phyloP scores from a whole-genome alignment of 179 eudicot species.

The Drosera spatulata region DNA sequence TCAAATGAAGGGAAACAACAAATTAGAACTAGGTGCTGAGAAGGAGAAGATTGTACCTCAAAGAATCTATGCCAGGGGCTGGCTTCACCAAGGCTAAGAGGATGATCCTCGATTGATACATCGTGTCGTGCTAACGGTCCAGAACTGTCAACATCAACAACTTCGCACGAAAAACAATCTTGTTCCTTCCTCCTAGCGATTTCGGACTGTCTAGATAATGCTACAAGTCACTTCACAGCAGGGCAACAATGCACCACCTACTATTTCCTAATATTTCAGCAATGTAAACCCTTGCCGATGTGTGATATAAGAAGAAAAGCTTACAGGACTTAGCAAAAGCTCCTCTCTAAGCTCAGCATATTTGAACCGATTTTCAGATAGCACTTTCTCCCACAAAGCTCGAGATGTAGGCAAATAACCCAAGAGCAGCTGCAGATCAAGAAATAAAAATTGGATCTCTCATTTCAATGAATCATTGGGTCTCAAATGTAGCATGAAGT shows the following conservation, averaged over 20 bases:
- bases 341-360: slow-evolving; percentile 53
- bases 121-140: slow-evolving; percentile 39
- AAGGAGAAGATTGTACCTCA: slow-evolving; percentile 21
- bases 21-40: not conserved
- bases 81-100: slow-evolving; percentile 40
- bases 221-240: slow-evolving; percentile 6
- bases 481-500: not conserved
- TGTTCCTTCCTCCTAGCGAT: slow-evolving; percentile 20
- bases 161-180: slow-evolving; percentile 9
- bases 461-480: too few relatives aligned
- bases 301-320: slow-evolving; percentile 4
- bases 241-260: slow-evolving; percentile 2
- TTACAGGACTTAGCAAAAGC: slow-evolving; percentile 50
- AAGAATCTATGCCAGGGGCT: slow-evolving; percentile 57
- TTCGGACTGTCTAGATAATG: slow-evolving; percentile 45
- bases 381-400: slow-evolving; percentile 40
- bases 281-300: not conserved
- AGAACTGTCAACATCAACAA: slow-evolving; percentile 13
- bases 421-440: slow-evolving; percentile 43
- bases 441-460: not conserved
- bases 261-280: not conserved
- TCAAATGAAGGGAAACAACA: not conserved
- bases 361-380: slow-evolving; percentile 33
- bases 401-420: slow-evolving; percentile 51
- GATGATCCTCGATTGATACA: slow-evolving; percentile 54